phyloP scores from a whole-genome alignment of 805 yeast genomes.

The Jamesozyma lodderae region DNA sequence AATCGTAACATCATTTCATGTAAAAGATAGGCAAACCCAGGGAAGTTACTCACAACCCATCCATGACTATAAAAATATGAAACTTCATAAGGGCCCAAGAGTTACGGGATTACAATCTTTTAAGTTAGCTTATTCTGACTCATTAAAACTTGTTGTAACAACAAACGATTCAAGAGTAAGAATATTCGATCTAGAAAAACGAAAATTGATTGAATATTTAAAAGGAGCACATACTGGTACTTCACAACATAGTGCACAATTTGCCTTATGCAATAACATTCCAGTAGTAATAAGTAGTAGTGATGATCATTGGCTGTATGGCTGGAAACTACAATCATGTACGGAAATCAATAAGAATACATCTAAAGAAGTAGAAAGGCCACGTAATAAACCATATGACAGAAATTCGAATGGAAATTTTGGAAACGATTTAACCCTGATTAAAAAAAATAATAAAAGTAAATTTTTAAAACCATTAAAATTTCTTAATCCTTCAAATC shows the following conservation, averaged over 20 bases:
- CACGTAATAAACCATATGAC: background rate
- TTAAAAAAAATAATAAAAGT: background rate
- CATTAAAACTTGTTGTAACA: slow-evolving; percentile 46
- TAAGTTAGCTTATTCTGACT: slow-evolving; percentile 15
- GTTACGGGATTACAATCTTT: slow-evolving; percentile 70
- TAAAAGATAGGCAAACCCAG: slow-evolving; percentile 34
- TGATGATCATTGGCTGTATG: slow-evolving; percentile 79
- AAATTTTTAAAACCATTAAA: background rate
- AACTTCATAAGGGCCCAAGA: slow-evolving; percentile 37
- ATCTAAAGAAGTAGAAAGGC: background rate
- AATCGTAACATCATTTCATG: slow-evolving; percentile 35
- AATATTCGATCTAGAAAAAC: slow-evolving; percentile 46
- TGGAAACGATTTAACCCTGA: background rate
- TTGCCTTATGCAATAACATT: slow-evolving; percentile 7
- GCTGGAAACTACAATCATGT: slow-evolving; percentile 51
- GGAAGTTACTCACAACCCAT: slow-evolving; percentile 4
- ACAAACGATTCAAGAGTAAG: slow-evolving; percentile 77
- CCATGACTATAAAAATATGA: background rate
- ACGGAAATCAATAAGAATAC: slow-evolving; percentile 7
- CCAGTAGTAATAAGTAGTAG: slow-evolving; percentile 63
- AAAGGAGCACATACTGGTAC: slow-evolving; percentile 66
- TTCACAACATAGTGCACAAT: slow-evolving; percentile 58
- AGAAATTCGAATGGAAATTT: background rate
- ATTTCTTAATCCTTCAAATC: slow-evolving; percentile 1
- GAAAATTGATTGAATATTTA: slow-evolving; percentile 52